These are phyloP conservation scores for Amyloporia xantha DNA, from an alignment of 768 basidiomycete species.

Conservation along the genomic window DNA sequence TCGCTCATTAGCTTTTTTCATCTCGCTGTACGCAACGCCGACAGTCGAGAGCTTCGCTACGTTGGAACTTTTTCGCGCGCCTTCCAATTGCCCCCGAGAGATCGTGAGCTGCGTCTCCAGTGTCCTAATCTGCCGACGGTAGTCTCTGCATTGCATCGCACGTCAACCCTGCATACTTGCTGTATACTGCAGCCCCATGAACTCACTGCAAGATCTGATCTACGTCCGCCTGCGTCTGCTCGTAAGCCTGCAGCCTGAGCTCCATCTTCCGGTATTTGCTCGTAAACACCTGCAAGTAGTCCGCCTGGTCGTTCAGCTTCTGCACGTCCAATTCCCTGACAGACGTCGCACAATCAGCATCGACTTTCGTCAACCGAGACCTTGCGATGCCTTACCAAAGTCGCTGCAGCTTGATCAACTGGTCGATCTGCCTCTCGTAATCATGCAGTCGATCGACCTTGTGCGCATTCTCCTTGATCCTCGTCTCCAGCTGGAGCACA, in stretches of 20 bases:
- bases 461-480: constrained; percentile 70
- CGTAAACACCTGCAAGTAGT: constrained; percentile 49
- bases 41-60: constrained; percentile 6
- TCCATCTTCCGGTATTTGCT: constrained; percentile 61
- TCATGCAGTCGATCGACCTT: constrained; percentile 77
- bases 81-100: constrained; percentile 36
- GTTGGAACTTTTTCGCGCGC: constrained; percentile 17
- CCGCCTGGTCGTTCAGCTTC: constrained; percentile 58
- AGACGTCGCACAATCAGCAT: too few relatives aligned
- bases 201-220: constrained; percentile 56
- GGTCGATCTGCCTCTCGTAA: constrained; percentile 84
- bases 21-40: constrained; percentile 33
- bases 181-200: constrained; percentile 1
- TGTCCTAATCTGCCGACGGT: constrained; percentile 54
- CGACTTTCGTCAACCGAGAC: neutral
- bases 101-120: constrained; percentile 51
- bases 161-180: neutral
- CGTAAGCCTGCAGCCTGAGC: constrained; percentile 51
- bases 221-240: constrained; percentile 44
- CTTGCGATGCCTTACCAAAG: constrained; percentile 52
- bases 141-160: constrained; percentile 39
- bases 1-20: constrained; percentile 44
- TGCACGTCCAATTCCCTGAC: constrained; percentile 70
- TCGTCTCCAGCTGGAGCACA: constrained; percentile 68
- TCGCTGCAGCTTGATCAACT: constrained; percentile 67